phyloP scores from a whole-genome alignment of 1,284 basidiomycete species.

The Austroboletus novae-zelandiae region DNA sequence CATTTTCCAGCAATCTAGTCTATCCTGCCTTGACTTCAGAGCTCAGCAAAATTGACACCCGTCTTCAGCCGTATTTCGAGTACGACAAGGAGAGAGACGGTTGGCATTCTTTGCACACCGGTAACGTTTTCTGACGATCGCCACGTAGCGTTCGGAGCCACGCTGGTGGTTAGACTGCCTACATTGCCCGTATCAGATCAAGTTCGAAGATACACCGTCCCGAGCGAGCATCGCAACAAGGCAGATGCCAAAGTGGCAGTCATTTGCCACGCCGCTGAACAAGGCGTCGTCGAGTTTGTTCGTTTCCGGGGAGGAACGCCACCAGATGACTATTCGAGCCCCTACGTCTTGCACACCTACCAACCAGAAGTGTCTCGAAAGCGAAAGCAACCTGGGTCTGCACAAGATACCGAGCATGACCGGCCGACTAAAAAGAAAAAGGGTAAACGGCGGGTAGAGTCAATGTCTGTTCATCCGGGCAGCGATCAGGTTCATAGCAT shows the following conservation, averaged over 20 bases:
- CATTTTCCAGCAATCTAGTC: slow-evolving; percentile 41
- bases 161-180: slow-evolving; percentile 44
- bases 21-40: slow-evolving; percentile 44
- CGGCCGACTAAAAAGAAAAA: slow-evolving; percentile 24
- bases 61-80: slow-evolving; percentile 39
- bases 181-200: slow-evolving; percentile 31
- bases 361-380: slow-evolving; percentile 22
- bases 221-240: slow-evolving; percentile 51
- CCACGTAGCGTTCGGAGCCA: slow-evolving; percentile 52
- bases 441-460: slow-evolving; percentile 12
- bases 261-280: slow-evolving; percentile 46
- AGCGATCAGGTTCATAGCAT: slow-evolving; percentile 18
- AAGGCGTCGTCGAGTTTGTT: slow-evolving; percentile 56
- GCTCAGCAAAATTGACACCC: slow-evolving; percentile 41
- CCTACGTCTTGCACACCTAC: slow-evolving; percentile 19
- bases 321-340: slow-evolving; percentile 37
- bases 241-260: slow-evolving; percentile 60
- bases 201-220: slow-evolving; percentile 42
- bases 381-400: slow-evolving; percentile 15
- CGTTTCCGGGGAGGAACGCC: slow-evolving; percentile 44
- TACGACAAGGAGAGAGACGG: slow-evolving; percentile 47
- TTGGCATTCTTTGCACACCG: slow-evolving; percentile 23
- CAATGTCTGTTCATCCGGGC: not conserved
- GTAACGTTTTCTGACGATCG: not conserved
- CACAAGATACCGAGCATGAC: slow-evolving; percentile 12